Conservation (phyloP, 208 protist genomes). For the Trypanosoma conorhini region DNA sequence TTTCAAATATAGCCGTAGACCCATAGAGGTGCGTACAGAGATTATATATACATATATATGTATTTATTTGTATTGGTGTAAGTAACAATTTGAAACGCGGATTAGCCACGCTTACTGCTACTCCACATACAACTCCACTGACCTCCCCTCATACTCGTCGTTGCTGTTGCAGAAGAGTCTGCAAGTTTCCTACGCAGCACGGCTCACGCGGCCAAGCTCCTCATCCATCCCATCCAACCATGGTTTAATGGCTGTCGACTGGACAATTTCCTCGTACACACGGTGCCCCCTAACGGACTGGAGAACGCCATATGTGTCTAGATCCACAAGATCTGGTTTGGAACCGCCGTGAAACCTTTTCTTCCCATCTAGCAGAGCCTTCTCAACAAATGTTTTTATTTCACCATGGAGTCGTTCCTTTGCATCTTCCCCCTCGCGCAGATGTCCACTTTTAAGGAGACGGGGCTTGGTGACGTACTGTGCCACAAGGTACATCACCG, state of each 20-base stretch:
- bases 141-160: background rate
- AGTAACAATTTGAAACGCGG: background rate
- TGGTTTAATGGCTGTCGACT: slow-evolving; percentile 48
- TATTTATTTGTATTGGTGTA: slow-evolving; percentile 6
- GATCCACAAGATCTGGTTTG: slow-evolving; percentile 83
- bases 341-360: slow-evolving; percentile 82
- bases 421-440: slow-evolving; percentile 56
- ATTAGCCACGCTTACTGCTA: background rate
- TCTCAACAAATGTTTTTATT: slow-evolving; percentile 60
- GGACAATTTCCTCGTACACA: slow-evolving; percentile 82
- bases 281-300: slow-evolving; percentile 83
- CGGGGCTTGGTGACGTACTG: slow-evolving; percentile 68
- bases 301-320: slow-evolving; percentile 90
- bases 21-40: no score
- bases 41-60: slow-evolving; percentile 7
- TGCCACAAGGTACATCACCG: slow-evolving; percentile 90
- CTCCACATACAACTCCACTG: background rate
- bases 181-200: slow-evolving; percentile 4
- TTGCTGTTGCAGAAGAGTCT: background rate
- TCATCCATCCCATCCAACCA: slow-evolving; percentile 74
- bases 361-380: slow-evolving; percentile 64
- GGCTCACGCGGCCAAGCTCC: slow-evolving; percentile 28
- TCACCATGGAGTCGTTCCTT: slow-evolving; percentile 63
- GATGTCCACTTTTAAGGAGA: slow-evolving; percentile 66
- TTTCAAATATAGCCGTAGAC: no score